phyloP scores from a whole-genome alignment of 257 asterid species.

The Marsdenia floribunda region DNA sequence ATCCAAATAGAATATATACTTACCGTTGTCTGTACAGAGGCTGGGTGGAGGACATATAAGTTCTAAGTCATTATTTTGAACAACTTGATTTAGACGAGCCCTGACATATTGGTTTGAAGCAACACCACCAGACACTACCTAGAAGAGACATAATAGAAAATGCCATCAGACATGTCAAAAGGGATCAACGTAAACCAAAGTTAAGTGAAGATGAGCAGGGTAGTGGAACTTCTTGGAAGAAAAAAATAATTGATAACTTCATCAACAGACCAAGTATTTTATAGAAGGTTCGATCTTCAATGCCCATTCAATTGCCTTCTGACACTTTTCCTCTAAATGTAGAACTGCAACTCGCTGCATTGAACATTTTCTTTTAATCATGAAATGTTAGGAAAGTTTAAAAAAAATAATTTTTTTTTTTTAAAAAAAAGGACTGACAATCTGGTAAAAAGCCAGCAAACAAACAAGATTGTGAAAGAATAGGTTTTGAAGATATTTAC shows the following conservation, averaged over 20 bases:
- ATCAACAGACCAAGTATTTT: constrained; percentile 58
- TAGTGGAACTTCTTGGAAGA: not conserved
- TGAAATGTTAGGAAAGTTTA: not conserved
- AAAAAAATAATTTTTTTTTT: too few relatives aligned
- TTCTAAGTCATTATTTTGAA: constrained; percentile 51
- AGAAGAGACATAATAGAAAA: constrained; percentile 17
- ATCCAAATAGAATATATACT: constrained; percentile 9
- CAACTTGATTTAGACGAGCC: constrained; percentile 58
- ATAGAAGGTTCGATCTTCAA: constrained; percentile 74
- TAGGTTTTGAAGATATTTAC: not conserved
- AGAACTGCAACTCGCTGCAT: constrained; percentile 83
- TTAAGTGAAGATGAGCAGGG: not conserved
- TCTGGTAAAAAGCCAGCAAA: not conserved
- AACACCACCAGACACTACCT: constrained; percentile 99
- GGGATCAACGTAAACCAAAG: constrained; percentile 6
- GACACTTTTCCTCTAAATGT: constrained; percentile 88
- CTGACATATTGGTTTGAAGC: constrained; percentile 84
- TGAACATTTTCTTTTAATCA: constrained; percentile 11
- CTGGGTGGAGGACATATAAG: constrained; percentile 97
- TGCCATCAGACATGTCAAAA: constrained; percentile 4
- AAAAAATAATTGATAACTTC: constrained; percentile 1
- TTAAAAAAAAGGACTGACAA: not conserved
- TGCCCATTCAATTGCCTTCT: constrained; percentile 88
- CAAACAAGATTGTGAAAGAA: not conserved
- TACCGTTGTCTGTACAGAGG: constrained; percentile 95